Evolutionary conservation across 176 grass and related monocot genomes (phyloP).

Genomic region (Carex cristatella): DNA sequence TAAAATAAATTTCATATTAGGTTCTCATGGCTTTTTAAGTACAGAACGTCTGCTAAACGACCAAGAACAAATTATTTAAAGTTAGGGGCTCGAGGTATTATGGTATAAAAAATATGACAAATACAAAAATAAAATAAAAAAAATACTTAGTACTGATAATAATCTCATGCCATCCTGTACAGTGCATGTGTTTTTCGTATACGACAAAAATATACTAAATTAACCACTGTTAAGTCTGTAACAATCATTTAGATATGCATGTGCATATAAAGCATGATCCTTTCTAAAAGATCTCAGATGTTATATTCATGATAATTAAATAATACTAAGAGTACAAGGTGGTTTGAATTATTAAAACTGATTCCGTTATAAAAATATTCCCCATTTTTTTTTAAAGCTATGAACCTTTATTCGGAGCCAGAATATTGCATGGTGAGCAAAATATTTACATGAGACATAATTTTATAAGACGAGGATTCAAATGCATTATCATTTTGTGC

Average conservation of each 20-base stretch:
- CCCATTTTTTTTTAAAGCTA: not conserved
- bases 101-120: not conserved
- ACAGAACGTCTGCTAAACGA: not conserved
- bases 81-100: not conserved
- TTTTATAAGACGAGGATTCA: no score
- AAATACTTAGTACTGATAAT: not conserved
- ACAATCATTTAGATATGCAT: not conserved
- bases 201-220: not conserved
- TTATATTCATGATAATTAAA: not conserved
- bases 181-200: conserved; percentile 5
- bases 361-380: conserved; percentile 5
- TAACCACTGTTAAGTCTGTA: not conserved
- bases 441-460: no score
- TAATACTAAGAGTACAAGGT: not conserved
- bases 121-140: not conserved
- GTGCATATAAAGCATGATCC: conserved; percentile 18
- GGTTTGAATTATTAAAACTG: not conserved
- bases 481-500: no score
- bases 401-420: no score
- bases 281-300: not conserved
- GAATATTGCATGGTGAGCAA: no score
- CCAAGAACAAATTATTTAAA: not conserved
- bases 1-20: not conserved
- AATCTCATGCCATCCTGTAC: not conserved
- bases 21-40: not conserved